Evolutionary conservation across 2,329 filamentous ascomycete species (phyloP).

Genomic region (Exophiala mesophila): DNA sequence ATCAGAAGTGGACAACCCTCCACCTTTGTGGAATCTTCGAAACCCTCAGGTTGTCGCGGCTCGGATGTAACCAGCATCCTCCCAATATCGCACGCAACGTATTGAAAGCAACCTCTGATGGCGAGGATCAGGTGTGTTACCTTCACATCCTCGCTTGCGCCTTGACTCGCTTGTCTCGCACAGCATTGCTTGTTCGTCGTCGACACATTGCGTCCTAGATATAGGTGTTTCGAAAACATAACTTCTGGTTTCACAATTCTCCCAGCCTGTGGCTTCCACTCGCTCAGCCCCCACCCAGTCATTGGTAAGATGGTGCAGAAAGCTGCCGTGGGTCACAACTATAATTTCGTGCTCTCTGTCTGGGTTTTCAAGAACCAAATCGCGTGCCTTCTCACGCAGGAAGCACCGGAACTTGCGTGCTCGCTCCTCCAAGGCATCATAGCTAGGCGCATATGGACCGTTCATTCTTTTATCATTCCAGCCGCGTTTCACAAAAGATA

Average conservation of each 20-base stretch:
- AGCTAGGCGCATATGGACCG: slow-evolving; percentile 40
- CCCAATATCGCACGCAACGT: no score
- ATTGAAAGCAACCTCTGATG: no score
- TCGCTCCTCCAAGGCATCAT: slow-evolving; percentile 52
- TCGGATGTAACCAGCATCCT: no score
- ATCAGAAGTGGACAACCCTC: no score
- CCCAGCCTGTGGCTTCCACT: slow-evolving; percentile 55
- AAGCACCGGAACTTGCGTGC: slow-evolving; percentile 57
- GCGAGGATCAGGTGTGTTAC: no score
- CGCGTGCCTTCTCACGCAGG: slow-evolving; percentile 54
- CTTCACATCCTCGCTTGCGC: no score
- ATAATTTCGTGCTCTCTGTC: slow-evolving; percentile 61
- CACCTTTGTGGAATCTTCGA: no score
- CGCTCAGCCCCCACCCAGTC: slow-evolving; percentile 61
- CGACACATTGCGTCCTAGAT: no score
- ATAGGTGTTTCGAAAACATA: slow-evolving; percentile 61
- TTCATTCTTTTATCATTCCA: slow-evolving; percentile 65
- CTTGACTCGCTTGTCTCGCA: no score
- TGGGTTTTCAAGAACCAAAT: slow-evolving; percentile 47
- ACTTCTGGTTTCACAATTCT: slow-evolving; percentile 65
- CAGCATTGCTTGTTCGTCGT: no score
- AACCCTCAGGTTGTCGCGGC: no score
- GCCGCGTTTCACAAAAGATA: slow-evolving; percentile 54
- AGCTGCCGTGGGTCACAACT: slow-evolving; percentile 74
- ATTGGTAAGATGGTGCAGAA: slow-evolving; percentile 76